Percentiles rank a stretch among this genome's conserved stretches.
These are phyloP conservation scores for Boletus sp. DNA, from an alignment of 1,284 basidiomycete genomes.

Conservation along the genomic window DNA sequence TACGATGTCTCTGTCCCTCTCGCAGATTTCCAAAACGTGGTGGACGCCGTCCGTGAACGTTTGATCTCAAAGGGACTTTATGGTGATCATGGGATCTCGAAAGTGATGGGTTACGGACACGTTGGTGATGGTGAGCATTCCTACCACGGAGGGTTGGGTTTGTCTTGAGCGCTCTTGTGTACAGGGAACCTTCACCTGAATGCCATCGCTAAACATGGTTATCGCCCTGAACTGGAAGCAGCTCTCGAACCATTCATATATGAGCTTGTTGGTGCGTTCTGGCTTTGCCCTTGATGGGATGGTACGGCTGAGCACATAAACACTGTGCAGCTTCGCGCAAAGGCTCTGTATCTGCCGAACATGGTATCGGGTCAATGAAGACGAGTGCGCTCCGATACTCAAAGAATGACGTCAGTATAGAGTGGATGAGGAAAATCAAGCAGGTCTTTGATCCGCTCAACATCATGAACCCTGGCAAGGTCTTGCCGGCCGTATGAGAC, in stretches of 20 bases:
- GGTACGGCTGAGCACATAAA: slow-evolving; percentile 4
- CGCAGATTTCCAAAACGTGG: slow-evolving; percentile 84
- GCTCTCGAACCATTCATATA: slow-evolving; percentile 95
- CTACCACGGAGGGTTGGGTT: background rate
- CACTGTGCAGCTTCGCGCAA: slow-evolving; percentile 52
- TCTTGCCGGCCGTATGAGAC: slow-evolving; percentile 40
- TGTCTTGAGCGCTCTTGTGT: slow-evolving; percentile 3
- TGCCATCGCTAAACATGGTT: slow-evolving; percentile 76
- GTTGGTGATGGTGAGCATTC: slow-evolving; percentile 82
- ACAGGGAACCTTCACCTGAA: slow-evolving; percentile 94
- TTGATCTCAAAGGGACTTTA: slow-evolving; percentile 73
- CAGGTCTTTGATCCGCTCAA: slow-evolving; percentile 86
- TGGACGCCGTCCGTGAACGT: slow-evolving; percentile 76
- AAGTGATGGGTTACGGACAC: slow-evolving; percentile 92
- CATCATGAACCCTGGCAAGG: slow-evolving; percentile 90
- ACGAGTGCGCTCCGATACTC: slow-evolving; percentile 88
- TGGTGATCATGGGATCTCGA: slow-evolving; percentile 68
- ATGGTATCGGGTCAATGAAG: slow-evolving; percentile 95
- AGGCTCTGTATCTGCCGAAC: slow-evolving; percentile 95
- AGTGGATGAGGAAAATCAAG: slow-evolving; percentile 90
- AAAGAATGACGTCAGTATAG: slow-evolving; percentile 76
- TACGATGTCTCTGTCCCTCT: slow-evolving; percentile 96
- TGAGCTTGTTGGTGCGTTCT: slow-evolving; percentile 75
- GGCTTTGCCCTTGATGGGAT: background rate
- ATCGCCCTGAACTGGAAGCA: slow-evolving; percentile 79